Evolutionary conservation across 2,329 filamentous ascomycete genomes (phyloP).

Genomic region (Ascochyta fabae): DNA sequence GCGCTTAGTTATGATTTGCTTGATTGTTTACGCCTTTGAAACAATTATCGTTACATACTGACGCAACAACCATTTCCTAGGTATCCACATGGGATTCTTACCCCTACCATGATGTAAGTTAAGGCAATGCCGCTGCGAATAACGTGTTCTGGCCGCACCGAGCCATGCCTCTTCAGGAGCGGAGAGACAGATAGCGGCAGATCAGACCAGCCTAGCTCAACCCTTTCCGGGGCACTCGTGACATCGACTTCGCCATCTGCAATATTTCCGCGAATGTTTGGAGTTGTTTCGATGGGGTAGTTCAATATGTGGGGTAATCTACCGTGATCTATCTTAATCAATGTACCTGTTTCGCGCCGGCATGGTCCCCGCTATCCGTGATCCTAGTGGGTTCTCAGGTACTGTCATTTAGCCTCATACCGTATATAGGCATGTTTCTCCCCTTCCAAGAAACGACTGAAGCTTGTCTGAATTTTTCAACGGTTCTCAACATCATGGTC

Average conservation of each 20-base stretch:
- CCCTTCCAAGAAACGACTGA: neutral
- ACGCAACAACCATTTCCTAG: too few relatives aligned
- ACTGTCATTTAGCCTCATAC: constrained; percentile 12
- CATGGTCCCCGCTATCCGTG: constrained; percentile 21
- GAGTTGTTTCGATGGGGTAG: constrained; percentile 5
- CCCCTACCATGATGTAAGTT: too few relatives aligned
- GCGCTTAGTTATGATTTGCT: too few relatives aligned
- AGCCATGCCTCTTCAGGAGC: constrained; percentile 23
- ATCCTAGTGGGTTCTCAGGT: constrained; percentile 19
- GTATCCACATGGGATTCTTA: too few relatives aligned
- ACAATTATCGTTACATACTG: too few relatives aligned
- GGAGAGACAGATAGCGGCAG: constrained; percentile 12
- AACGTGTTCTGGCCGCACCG: neutral
- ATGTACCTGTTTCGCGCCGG: constrained; percentile 31
- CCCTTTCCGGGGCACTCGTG: neutral
- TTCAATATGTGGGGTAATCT: constrained; percentile 28
- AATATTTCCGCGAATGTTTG: constrained; percentile 29
- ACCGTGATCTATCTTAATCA: constrained; percentile 35
- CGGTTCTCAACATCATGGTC: constrained; percentile 23
- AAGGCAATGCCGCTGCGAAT: neutral
- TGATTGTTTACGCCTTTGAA: too few relatives aligned
- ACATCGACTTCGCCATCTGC: constrained; percentile 6
- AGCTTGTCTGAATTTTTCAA: neutral
- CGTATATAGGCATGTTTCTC: constrained; percentile 17
- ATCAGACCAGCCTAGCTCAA: constrained; percentile 9